These are phyloP conservation scores for Penicillium desertorum DNA, from an alignment of 495 filamentous ascomycete genomes.

Conservation along the genomic window DNA sequence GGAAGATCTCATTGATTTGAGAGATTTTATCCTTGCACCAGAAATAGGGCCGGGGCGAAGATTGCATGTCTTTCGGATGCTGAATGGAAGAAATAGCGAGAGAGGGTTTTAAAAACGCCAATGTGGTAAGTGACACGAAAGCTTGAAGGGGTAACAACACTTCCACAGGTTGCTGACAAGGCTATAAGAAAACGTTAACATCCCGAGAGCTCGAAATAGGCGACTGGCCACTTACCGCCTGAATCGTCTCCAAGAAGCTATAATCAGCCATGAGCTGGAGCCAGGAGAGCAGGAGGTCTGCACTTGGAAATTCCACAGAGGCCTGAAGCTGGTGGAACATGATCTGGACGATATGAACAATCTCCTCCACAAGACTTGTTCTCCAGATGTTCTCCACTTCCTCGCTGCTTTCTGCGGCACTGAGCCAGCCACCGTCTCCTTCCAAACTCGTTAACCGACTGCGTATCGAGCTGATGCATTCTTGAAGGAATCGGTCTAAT, in stretches of 20 bases:
- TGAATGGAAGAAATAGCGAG: conserved; percentile 36
- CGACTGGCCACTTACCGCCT: conserved; percentile 48
- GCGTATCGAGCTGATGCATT: conserved; percentile 47
- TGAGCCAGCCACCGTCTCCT: conserved; percentile 53
- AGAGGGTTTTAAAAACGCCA: conserved; percentile 71
- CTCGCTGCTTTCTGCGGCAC: conserved; percentile 44
- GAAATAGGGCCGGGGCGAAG: conserved; percentile 57
- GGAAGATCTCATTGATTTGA: conserved; percentile 61
- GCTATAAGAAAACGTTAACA: conserved; percentile 28
- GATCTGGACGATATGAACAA: conserved; percentile 69
- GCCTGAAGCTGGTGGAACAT: conserved; percentile 68
- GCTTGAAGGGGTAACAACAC: conserved; percentile 62
- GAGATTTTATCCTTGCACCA: conserved; percentile 59
- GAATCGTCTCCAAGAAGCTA: conserved; percentile 60
- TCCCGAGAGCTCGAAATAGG: neutral
- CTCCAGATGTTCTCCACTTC: conserved; percentile 62
- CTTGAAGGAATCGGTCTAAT: conserved; percentile 31
- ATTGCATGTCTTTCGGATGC: conserved; percentile 18
- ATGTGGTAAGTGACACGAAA: conserved; percentile 68
- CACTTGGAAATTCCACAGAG: conserved; percentile 53
- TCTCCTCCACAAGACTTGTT: conserved; percentile 62
- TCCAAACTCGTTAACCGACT: conserved; percentile 46
- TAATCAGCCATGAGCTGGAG: conserved; percentile 65
- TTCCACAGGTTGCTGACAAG: conserved; percentile 45
- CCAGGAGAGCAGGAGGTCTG: conserved; percentile 66